Percentiles rank a stretch among this genome's conserved stretches.
Conservation (phyloP, 1,139 yeast genomes). For the Debaryomyces nepalensis region DNA sequence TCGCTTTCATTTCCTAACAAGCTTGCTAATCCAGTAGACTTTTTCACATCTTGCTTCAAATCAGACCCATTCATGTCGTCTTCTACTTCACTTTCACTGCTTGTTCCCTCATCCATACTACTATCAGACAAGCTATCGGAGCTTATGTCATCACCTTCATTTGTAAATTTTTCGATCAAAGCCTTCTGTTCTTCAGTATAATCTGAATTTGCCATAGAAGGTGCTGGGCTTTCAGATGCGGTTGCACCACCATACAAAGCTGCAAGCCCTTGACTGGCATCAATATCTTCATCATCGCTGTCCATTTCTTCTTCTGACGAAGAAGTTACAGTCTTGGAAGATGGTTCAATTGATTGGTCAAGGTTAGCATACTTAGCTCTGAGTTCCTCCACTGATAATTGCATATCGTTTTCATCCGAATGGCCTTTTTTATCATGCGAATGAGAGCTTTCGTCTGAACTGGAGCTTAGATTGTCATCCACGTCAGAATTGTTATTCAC, state of each 20-base stretch:
- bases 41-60: slow-evolving; percentile 7
- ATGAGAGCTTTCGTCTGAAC: slow-evolving; percentile 16
- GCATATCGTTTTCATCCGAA: slow-evolving; percentile 48
- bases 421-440: slow-evolving; percentile 23
- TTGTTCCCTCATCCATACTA: slow-evolving; percentile 5
- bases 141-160: slow-evolving; percentile 23
- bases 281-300: slow-evolving; percentile 21
- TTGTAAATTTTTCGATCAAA: slow-evolving; percentile 29
- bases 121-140: slow-evolving; percentile 26
- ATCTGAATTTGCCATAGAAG: slow-evolving; percentile 20
- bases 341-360: slow-evolving; percentile 26
- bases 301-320: slow-evolving; percentile 7
- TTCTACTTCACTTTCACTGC: slow-evolving; percentile 4
- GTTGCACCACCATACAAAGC: slow-evolving; percentile 34
- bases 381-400: slow-evolving; percentile 68
- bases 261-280: slow-evolving; percentile 33
- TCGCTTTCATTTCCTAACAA: slow-evolving; percentile 21
- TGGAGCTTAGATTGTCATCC: slow-evolving; percentile 24
- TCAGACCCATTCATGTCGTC: slow-evolving; percentile 1
- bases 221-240: slow-evolving; percentile 13
- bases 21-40: slow-evolving; percentile 26
- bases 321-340: neutral
- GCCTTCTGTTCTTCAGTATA: slow-evolving; percentile 42
- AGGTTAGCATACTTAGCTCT: slow-evolving; percentile 64
- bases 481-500: slow-evolving; percentile 28